Evolutionary conservation across 352 stramenopile species (phyloP).

Genomic region (Pythium folliculosum): DNA sequence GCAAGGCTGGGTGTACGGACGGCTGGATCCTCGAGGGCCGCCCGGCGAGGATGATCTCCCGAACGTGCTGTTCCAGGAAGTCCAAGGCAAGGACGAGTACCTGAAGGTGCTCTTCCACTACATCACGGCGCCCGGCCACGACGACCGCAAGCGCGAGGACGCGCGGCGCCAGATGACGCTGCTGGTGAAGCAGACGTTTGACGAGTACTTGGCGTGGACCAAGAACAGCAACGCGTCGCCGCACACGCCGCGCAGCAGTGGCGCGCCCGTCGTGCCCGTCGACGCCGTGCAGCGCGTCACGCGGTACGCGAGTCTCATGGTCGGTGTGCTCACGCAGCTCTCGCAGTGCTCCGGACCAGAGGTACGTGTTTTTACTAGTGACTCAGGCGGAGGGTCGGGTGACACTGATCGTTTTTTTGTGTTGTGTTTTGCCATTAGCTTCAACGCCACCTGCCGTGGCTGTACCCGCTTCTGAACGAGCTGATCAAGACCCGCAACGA

Average conservation of each 20-base stretch:
- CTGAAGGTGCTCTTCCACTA: conserved; percentile 65
- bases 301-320: conserved; percentile 56
- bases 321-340: conserved; percentile 51
- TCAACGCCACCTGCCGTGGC: conserved; percentile 66
- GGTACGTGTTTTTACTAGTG: conserved; percentile 35
- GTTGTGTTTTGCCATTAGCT: conserved; percentile 43
- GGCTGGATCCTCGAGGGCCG: conserved; percentile 36
- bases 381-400: neutral
- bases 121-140: conserved; percentile 29
- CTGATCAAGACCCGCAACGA: conserved; percentile 68
- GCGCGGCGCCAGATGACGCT: conserved; percentile 65
- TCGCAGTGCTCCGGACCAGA: conserved; percentile 49
- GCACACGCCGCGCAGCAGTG: conserved; percentile 4
- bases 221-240: conserved; percentile 4
- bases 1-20: conserved; percentile 52
- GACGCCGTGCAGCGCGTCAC: conserved; percentile 60
- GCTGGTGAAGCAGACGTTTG: conserved; percentile 60
- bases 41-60: conserved; percentile 46
- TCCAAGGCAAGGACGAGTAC: conserved; percentile 77
- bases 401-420: conserved; percentile 5
- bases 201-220: conserved; percentile 75
- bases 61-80: conserved; percentile 72
- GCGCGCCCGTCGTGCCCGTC: conserved; percentile 22
- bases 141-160: conserved; percentile 55
- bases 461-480: conserved; percentile 78